Evolutionary conservation across 805 yeast genomes (phyloP), one percentile per base, ranked within the genome.

Genomic region (Tetrapisispora phaffii): DNA sequence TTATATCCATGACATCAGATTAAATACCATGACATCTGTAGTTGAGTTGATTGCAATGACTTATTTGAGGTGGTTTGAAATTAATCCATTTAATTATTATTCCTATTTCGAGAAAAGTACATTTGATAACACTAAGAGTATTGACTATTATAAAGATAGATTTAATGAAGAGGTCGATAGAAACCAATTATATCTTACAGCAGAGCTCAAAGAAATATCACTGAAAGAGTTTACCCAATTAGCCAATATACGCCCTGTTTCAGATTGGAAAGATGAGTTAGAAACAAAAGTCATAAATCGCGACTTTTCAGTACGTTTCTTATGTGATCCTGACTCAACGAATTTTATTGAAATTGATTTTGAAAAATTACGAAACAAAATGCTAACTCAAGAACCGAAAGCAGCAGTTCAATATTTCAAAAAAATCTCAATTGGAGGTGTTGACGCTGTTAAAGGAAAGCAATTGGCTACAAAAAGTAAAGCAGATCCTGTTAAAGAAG

Each of bases 181-280:
- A 1, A 70, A 72, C 52, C 87, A 81, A 57, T 44, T 81, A 6
- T 77, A 76, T 50, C 53, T 82, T 22, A 75, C 85, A 0, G 71
- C 83, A 2, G 71, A 73, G 29, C 44, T 67, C 17, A 72, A 70
- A 3, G 71, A 71, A 32, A 58, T 81, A 15, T 54, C 60, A 40
- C 59, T 79, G 2, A 50, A 48, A 1, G 69, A 76, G 39, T 67
- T 80, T 22, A 49, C 74, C 1, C 68, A 59, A 6, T 63, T 66
- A 34, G 79, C 76, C 7, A 66, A 57, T 7, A 74, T 81, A 1
- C 47, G 75, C 13, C 68, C 74, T 1, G 45, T 55, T 12, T 42
- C 55, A 1, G 69, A 70, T 17, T 71, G 68, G 50, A 44, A 51
- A 4, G 59, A 58, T n/a, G 57, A 63, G 5, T 52, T 34, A 4